Evolutionary conservation across 2,329 filamentous ascomycete genomes (phyloP), one percentile per base, ranked within the genome.

Genomic region (Trichoderma sp.): DNA sequence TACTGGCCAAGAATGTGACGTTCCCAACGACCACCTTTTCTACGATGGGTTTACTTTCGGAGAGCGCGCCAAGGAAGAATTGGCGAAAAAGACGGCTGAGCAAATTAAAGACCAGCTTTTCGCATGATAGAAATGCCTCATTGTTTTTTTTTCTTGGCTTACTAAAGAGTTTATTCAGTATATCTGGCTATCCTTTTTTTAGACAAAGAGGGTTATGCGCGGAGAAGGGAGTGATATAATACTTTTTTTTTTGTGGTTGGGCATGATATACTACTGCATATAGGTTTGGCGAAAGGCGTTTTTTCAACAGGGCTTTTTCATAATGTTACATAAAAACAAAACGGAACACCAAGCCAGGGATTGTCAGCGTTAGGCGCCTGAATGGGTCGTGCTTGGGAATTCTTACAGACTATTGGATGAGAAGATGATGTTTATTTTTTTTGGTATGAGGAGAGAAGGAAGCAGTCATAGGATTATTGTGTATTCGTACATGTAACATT

Each of bases 11-110:
- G 70, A 74, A 31, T 88, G 86, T 73, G 75, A 80, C 2, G 73
- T 76, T 3, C 83, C 83, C 1, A 76, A 83, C 16, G 78, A 83
- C 14, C 83, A 86, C 70, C 77, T 89, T 2, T 88, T 87, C 74
- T 84, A 83, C 75, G 84, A 85, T 60, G 78, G 80, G 0, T 87
- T 86, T 53, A 84, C 80, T 0, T 76, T 88, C 6, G 74, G 74
- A 40, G 76, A 79, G 68, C 74, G 77, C n/a, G 79, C 79, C 13
- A 74, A 73, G 27, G 70, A 73, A 58, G 72, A 72, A 7, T 69
- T 76, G 60, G 29, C 63, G 0, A 66, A 70, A 37, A 57, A 66
- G 31, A 47, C 62, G 14, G 49, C 61, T 47, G n/a, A 37, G 14
- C 49, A 57, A 19, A 43, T 71, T 13, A 57, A 47, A 7, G 57